Base-by-base conservation (phyloP, 2,329 filamentous ascomycete genomes). In the Fusarium tuaranense region DNA sequence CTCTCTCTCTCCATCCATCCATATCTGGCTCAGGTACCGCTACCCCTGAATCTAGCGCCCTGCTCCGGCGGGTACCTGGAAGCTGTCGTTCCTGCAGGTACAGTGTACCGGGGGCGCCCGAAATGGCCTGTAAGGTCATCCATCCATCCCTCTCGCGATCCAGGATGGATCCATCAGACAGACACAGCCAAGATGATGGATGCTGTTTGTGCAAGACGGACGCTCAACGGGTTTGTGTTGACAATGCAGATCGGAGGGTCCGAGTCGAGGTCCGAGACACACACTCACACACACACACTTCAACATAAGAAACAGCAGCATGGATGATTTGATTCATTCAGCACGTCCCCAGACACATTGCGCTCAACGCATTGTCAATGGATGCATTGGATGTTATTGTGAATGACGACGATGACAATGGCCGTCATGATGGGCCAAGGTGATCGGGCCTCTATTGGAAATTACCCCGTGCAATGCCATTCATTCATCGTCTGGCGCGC, bases 21-120 rank as follows among this genome's bases (percentile, higher is more conserved):
- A 34, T 34, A 13, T 34, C 73, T 71, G 48, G 70, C 61, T 68
- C 69, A 69, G 68, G 69, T 69, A 70, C 48, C 25, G 44, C 39
- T 65, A 71, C 73, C 73, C 73, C 73, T 76, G 70, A 70, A 73
- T 75, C 72, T 75, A 75, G 76, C 69, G 76, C 65, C 65, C 60
- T 48, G 39, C 51, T 63, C 61, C 70, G 68, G 69, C 62, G 63
- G 70, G 71, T 76, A 75, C 75, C 68, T 74, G 48, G 68, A 65
- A 69, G 69, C 48, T 72, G 73, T 74, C 76, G 79, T 80, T 81
- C 79, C 79, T 81, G 79, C 79, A 80, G 78, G 79, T 80, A 74
- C 59, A 48, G 59, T 41, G 20, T 62, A 75, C 70, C 69, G 51
- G 65, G 69, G 68, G 46, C 58, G 44, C 32, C 65, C 61, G 34